Percentiles rank a stretch among this genome's conserved stretches.
Evolutionary conservation across 192 early-diverging fungal genomes (phyloP).

Genomic region (Kappamyces sp.): DNA sequence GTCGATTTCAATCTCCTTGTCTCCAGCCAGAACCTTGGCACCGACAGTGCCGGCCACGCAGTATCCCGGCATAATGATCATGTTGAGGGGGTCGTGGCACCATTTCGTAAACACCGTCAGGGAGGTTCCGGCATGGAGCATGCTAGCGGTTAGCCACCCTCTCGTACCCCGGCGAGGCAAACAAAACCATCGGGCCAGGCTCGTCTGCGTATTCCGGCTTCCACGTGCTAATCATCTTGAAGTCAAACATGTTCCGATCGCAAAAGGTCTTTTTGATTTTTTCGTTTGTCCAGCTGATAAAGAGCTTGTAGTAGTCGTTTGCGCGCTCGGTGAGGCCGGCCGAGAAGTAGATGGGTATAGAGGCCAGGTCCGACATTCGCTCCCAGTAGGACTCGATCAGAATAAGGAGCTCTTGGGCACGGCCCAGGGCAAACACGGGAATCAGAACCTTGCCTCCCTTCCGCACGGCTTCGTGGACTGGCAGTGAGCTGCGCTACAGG

Average conservation of each 20-base stretch:
- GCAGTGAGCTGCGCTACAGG: slow-evolving; percentile 32
- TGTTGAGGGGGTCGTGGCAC: slow-evolving; percentile 87
- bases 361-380: slow-evolving; percentile 72
- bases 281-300: slow-evolving; percentile 98
- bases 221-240: slow-evolving; percentile 87
- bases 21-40: slow-evolving; percentile 82
- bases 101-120: slow-evolving; percentile 95
- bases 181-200: slow-evolving; percentile 90
- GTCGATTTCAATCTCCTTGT: slow-evolving; percentile 82
- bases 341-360: slow-evolving; percentile 91
- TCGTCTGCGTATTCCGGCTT: slow-evolving; percentile 59
- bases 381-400: slow-evolving; percentile 95
- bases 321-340: slow-evolving; percentile 90
- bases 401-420: slow-evolving; percentile 96
- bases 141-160: slow-evolving; percentile 33
- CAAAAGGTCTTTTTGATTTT: slow-evolving; percentile 92
- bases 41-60: slow-evolving; percentile 97
- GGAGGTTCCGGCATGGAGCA: slow-evolving; percentile 94
- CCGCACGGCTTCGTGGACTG: slow-evolving; percentile 72
- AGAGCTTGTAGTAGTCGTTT: slow-evolving; percentile 94
- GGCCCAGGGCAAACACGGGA: slow-evolving; percentile 95
- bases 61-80: slow-evolving; percentile 97
- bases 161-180: slow-evolving; percentile 73
- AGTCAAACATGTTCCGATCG: slow-evolving; percentile 92
- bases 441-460: slow-evolving; percentile 86